phyloP scores from a whole-genome alignment of 176 grass and related monocot species.

The Musa acuminata region DNA sequence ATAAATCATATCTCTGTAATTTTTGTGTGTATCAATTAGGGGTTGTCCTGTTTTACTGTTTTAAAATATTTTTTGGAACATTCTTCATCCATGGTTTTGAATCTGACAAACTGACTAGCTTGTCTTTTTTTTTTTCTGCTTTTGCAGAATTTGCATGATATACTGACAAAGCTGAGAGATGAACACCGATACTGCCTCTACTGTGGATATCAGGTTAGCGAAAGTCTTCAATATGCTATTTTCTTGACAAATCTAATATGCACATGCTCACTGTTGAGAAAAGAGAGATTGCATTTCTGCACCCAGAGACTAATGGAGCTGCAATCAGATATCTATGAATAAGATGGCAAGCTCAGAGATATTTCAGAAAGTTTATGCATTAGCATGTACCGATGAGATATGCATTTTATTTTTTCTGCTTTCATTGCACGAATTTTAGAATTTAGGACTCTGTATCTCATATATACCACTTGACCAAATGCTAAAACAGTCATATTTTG shows the following conservation, averaged over 20 bases:
- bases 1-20: too few relatives aligned
- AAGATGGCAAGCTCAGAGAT: background rate
- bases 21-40: too few relatives aligned
- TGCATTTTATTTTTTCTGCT: background rate
- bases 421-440: background rate
- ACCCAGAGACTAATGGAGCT: background rate
- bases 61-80: too few relatives aligned
- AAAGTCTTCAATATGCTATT: background rate
- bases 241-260: background rate
- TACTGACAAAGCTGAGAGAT: conserved; percentile 51
- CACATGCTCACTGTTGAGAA: background rate
- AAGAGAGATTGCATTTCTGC: background rate
- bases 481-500: background rate
- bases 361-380: background rate
- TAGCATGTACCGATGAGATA: background rate
- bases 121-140: background rate
- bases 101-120: too few relatives aligned
- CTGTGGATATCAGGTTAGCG: conserved; percentile 62
- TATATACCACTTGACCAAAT: background rate
- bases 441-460: background rate
- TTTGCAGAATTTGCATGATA: conserved; percentile 59
- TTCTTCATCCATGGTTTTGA: too few relatives aligned
- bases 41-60: too few relatives aligned
- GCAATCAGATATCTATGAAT: background rate
- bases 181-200: conserved; percentile 80